phyloP scores from a whole-genome alignment of 352 stramenopile species.

The Globisporangium rhizosaccharum region DNA sequence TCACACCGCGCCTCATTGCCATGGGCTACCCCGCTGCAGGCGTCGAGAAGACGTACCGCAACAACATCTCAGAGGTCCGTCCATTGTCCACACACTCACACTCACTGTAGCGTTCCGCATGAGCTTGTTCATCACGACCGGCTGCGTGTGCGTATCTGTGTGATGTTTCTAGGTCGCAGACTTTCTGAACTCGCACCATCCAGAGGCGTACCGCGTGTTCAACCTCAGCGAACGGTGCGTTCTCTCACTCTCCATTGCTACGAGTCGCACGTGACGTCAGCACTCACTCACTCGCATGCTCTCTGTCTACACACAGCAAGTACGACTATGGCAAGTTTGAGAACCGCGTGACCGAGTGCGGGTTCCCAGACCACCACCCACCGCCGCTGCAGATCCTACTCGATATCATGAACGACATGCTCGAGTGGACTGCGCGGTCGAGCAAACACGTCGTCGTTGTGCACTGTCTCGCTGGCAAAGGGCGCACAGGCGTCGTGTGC shows the following conservation, averaged over 20 bases:
- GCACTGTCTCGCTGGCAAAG: slow-evolving; percentile 77
- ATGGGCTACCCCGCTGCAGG: slow-evolving; percentile 80
- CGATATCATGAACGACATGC: slow-evolving; percentile 85
- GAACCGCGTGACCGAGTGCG: slow-evolving; percentile 62
- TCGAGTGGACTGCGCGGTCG: slow-evolving; percentile 58
- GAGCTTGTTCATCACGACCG: background rate
- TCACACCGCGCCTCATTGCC: slow-evolving; percentile 70
- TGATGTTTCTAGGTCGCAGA: slow-evolving; percentile 29
- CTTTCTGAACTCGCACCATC: slow-evolving; percentile 69
- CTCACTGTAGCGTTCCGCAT: background rate
- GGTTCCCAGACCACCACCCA: slow-evolving; percentile 79
- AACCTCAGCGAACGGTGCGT: slow-evolving; percentile 75
- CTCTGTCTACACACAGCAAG: slow-evolving; percentile 10
- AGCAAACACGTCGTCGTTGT: slow-evolving; percentile 74
- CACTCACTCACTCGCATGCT: background rate
- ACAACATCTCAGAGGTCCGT: slow-evolving; percentile 72
- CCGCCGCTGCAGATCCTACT: slow-evolving; percentile 71
- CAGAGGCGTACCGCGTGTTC: slow-evolving; percentile 65
- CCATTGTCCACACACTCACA: background rate
- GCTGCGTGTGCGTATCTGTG: background rate
- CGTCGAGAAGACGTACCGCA: slow-evolving; percentile 84
- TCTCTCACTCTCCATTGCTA: background rate
- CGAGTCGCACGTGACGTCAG: no score
- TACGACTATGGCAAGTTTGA: slow-evolving; percentile 82
- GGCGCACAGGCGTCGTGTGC: slow-evolving; percentile 75